Percentiles rank a stretch among this genome's conserved stretches.
These are phyloP conservation scores for Thecaphora thlaspeos DNA, from an alignment of 1,284 basidiomycete species.

Conservation along the genomic window DNA sequence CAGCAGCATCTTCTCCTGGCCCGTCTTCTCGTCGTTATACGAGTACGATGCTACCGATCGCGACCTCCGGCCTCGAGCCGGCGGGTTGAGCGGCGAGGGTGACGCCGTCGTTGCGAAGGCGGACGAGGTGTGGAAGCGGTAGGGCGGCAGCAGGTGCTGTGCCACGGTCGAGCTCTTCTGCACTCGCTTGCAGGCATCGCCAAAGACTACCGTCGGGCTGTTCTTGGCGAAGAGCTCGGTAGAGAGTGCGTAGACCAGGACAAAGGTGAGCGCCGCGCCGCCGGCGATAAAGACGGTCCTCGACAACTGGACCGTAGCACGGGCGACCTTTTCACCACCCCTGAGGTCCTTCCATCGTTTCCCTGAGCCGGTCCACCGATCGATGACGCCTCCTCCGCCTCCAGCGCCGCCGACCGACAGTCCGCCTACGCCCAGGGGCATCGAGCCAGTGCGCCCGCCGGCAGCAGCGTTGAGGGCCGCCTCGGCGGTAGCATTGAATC, in stretches of 20 bases:
- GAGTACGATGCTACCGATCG: constrained; percentile 32
- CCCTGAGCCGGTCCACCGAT: constrained; percentile 45
- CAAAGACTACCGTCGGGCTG: constrained; percentile 84
- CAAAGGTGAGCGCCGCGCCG: constrained; percentile 63
- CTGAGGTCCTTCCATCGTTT: constrained; percentile 75
- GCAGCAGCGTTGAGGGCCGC: constrained; percentile 29
- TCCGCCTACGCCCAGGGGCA: constrained; percentile 22
- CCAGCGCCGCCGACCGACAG: constrained; percentile 15
- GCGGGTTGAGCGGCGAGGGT: constrained; percentile 43
- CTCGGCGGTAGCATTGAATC: constrained; percentile 32
- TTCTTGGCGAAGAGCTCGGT: constrained; percentile 89
- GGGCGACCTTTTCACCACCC: constrained; percentile 77
- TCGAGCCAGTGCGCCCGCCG: constrained; percentile 15
- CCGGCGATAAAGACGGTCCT: constrained; percentile 79
- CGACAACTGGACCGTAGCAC: constrained; percentile 70
- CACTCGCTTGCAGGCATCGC: constrained; percentile 79
- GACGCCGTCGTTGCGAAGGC: constrained; percentile 13
- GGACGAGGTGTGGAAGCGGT: constrained; percentile 43
- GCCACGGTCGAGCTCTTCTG: constrained; percentile 65
- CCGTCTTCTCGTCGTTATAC: constrained; percentile 27
- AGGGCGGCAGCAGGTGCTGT: constrained; percentile 41
- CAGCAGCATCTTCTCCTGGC: constrained; percentile 42
- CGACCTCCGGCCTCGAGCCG: constrained; percentile 26
- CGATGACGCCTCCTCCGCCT: constrained; percentile 14
- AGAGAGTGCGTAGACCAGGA: constrained; percentile 77